Base-by-base conservation (phyloP, 2,329 filamentous ascomycete species). In the Sporothrix luriei region DNA sequence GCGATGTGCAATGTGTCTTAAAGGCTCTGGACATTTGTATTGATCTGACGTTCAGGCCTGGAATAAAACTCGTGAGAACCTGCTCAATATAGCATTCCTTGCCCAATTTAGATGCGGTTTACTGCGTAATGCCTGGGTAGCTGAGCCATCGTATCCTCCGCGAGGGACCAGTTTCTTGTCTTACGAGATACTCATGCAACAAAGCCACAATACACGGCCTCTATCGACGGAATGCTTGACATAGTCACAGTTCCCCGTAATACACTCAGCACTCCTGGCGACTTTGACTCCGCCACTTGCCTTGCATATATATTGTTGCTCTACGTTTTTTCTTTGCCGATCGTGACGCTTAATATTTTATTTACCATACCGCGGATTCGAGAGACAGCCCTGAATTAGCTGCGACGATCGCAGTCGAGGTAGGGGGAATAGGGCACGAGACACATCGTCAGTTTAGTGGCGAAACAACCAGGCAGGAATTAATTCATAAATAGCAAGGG, bases 151-250 rank as follows among this genome's bases (percentile, higher is more conserved):
- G 19, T 33, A 59, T 40, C 54, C 55, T 40, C 19, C 5, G 33
- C 9, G 6, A n/a, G n/a, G n/a, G n/a, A 19, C 38, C 21, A 21
- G n/a, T 59, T 33, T 29, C 55, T 9, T 40, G 11, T 59, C 55
- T 40, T 40, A 40, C 54, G 29, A 57, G 29, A 40, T 59, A 29
- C 19, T 14, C 55, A 59, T 10, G 40, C 55, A 59, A 40, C 55
- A 59, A 59, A 59, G 55, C 55, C 55, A 21, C 55, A 21, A 13
- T 57, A 19, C 55, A 19, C 55, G 55, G 55, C 29, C 55, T 52
- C 19, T 10, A 11, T 21, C 13, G 49, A 52, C 3, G 14, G 10
- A 3, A 21, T 16, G 43, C 43, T 4, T 48, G 13, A 19, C 43
- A 14, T 48, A 14, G 43, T 19, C 14, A 19, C 43, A 6, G 14